Conservation (phyloP, 176 grass and related monocot species). For the Hordeum marinum region DNA sequence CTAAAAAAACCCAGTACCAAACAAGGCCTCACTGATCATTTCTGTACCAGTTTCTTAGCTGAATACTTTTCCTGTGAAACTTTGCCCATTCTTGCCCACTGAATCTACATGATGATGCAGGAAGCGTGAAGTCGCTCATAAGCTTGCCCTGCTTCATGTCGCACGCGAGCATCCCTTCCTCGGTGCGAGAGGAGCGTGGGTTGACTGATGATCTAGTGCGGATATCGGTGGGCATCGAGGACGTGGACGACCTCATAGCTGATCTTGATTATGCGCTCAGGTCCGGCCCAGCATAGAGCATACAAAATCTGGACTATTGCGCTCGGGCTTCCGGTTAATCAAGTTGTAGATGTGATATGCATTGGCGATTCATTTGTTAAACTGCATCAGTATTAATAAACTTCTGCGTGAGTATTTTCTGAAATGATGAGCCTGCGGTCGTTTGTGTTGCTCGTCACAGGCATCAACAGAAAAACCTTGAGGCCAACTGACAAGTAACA, state of each 20-base stretch:
- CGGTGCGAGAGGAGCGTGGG: conserved; percentile 61
- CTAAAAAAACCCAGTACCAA: too few species aligned
- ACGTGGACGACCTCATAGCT: conserved; percentile 73
- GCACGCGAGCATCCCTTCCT: conserved; percentile 73
- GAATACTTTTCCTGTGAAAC: not conserved
- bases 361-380: conserved; percentile 14
- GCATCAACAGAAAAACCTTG: not conserved
- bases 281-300: conserved; percentile 39
- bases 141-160: conserved; percentile 99
- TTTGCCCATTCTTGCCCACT: not conserved
- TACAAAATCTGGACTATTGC: not conserved
- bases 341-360: conserved; percentile 3
- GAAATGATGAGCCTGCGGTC: not conserved
- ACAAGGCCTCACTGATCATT: not conserved
- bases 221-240: conserved; percentile 92
- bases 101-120: conserved; percentile 31
- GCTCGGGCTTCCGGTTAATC: not conserved
- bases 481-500: too few species aligned
- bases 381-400: not conserved
- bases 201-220: conserved; percentile 85
- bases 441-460: not conserved
- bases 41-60: not conserved
- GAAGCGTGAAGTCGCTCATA: conserved; percentile 93
- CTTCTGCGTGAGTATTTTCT: not conserved
- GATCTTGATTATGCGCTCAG: conserved; percentile 74